phyloP scores from a whole-genome alignment of 2,329 filamentous ascomycete species.

The Trichoderma sp. region DNA sequence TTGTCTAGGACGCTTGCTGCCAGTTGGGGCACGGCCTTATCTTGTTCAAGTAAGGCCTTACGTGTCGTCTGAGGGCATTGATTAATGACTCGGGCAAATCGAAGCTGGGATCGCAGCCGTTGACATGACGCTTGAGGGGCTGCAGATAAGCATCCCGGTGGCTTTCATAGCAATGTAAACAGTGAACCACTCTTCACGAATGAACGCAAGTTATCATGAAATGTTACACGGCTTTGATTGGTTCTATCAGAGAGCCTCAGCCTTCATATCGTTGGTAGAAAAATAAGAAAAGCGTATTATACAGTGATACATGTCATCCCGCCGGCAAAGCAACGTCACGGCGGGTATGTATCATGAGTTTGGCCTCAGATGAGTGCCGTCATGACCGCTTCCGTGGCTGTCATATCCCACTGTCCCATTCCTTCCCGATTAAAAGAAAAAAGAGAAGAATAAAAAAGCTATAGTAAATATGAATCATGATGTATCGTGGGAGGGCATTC shows the following conservation, averaged over 20 bases:
- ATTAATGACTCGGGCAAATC: background rate
- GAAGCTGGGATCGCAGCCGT: background rate
- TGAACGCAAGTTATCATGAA: background rate
- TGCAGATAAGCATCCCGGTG: too few species aligned
- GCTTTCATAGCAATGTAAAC: background rate
- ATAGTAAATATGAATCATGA: conserved; percentile 23
- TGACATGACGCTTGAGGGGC: background rate
- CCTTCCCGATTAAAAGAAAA: background rate
- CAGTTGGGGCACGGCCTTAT: background rate
- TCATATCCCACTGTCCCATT: conserved; percentile 6
- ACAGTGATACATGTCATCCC: conserved; percentile 32
- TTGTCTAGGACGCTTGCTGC: background rate
- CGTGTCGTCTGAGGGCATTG: background rate
- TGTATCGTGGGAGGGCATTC: background rate
- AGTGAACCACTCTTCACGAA: background rate
- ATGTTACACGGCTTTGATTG: conserved; percentile 21
- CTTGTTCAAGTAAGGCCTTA: conserved; percentile 7
- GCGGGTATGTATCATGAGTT: conserved; percentile 17
- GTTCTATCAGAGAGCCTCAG: conserved; percentile 20
- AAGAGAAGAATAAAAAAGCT: background rate
- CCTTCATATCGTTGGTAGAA: conserved; percentile 18
- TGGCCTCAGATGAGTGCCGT: conserved; percentile 3
- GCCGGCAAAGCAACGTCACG: conserved; percentile 21
- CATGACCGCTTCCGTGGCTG: conserved; percentile 7
- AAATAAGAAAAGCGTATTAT: conserved; percentile 25